Conservation (phyloP, 1,284 basidiomycete species). For the Austroboletus sp. region DNA sequence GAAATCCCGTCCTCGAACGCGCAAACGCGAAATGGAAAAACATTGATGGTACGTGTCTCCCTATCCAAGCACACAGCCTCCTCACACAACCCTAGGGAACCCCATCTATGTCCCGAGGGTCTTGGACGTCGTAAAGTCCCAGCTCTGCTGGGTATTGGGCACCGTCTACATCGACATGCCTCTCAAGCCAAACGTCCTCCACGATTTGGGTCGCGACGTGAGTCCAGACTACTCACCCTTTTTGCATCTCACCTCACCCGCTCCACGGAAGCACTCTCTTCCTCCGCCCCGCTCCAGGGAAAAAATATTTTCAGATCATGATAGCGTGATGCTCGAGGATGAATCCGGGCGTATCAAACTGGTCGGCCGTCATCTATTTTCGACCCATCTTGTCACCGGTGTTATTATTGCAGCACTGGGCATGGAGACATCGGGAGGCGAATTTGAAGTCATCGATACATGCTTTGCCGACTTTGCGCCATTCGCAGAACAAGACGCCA, state of each 20-base stretch:
- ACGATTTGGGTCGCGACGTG: constrained; percentile 90
- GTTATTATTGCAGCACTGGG: constrained; percentile 87
- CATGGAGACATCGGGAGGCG: constrained; percentile 80
- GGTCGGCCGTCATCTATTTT: constrained; percentile 62
- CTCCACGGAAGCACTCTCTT: constrained; percentile 66
- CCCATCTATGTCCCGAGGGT: constrained; percentile 78
- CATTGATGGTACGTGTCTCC: constrained; percentile 31
- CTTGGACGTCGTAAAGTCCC: constrained; percentile 79
- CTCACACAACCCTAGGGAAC: constrained; percentile 43
- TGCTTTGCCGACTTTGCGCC: constrained; percentile 79
- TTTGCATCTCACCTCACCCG: constrained; percentile 3
- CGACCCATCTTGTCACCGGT: constrained; percentile 73
- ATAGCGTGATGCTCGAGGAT: constrained; percentile 88
- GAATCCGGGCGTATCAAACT: constrained; percentile 88
- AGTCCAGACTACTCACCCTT: constrained; percentile 3
- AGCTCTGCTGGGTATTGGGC: constrained; percentile 86
- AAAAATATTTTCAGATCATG: constrained; percentile 74
- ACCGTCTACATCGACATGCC: constrained; percentile 98
- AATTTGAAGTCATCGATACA: constrained; percentile 91
- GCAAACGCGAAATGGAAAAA: constrained; percentile 64
- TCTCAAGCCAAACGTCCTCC: constrained; percentile 92
- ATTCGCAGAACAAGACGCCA: constrained; percentile 30
- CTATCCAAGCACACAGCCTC: constrained; percentile 1
- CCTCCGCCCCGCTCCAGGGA: constrained; percentile 69
- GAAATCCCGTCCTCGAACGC: constrained; percentile 55